phyloP scores from a whole-genome alignment of 2,329 filamentous ascomycete genomes.

The Fonsecaea erecta region DNA sequence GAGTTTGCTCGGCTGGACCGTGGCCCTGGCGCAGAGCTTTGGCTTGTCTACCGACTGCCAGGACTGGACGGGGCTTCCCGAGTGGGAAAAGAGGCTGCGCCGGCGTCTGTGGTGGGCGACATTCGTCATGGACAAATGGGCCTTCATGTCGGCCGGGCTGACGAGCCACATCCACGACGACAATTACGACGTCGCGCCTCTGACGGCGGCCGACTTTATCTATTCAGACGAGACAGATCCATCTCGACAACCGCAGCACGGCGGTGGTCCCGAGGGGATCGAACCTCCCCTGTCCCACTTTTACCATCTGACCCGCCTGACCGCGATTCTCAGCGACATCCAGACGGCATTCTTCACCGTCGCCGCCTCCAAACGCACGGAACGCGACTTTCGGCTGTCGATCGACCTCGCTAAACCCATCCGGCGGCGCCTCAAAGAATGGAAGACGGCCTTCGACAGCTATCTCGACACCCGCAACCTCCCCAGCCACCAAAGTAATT shows the following conservation, averaged over 20 bases:
- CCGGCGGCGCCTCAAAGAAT: slow-evolving; percentile 13
- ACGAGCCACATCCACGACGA: slow-evolving; percentile 19
- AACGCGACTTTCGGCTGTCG: slow-evolving; percentile 9
- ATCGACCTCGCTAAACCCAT: slow-evolving; percentile 14
- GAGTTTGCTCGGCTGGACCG: slow-evolving; percentile 16
- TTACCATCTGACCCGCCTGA: slow-evolving; percentile 9
- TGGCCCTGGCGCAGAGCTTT: slow-evolving; percentile 20
- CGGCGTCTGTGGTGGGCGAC: slow-evolving; percentile 24
- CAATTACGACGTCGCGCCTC: slow-evolving; percentile 15
- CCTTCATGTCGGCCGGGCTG: slow-evolving; percentile 16
- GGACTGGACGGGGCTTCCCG: slow-evolving; percentile 15
- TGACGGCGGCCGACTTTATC: slow-evolving; percentile 7
- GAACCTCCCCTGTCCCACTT: slow-evolving; percentile 9
- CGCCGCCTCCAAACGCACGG: slow-evolving; percentile 9
- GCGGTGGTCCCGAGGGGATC: neutral
- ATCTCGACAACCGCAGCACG: neutral
- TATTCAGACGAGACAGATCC: neutral
- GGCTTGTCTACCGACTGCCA: slow-evolving; percentile 16
- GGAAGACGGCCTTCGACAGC: slow-evolving; percentile 4
- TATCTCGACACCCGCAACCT: neutral
- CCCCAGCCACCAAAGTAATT: neutral
- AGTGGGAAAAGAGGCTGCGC: slow-evolving; percentile 15
- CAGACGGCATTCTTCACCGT: slow-evolving; percentile 20
- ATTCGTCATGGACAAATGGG: slow-evolving; percentile 25
- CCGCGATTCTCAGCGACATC: slow-evolving; percentile 15